Percentiles rank a stretch among this genome's conserved stretches.
Conservation (phyloP, 495 filamentous ascomycete species). For the Tuber brumale region DNA sequence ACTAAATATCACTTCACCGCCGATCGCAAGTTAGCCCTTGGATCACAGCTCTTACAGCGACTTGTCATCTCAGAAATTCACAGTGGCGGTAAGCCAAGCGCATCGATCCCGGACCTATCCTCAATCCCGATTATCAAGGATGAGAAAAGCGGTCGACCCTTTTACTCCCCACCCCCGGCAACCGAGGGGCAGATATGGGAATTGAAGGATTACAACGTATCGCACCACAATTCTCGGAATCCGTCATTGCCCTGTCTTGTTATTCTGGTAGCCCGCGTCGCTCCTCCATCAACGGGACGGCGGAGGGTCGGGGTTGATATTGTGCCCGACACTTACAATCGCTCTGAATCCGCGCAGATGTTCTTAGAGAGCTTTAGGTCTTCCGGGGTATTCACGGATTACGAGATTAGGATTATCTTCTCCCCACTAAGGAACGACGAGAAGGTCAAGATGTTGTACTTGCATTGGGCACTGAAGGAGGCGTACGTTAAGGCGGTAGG, state of each 20-base stretch:
- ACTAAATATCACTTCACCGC: conserved; percentile 36
- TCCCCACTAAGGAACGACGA: conserved; percentile 10
- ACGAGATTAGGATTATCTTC: conserved; percentile 24
- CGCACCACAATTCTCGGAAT: conserved; percentile 33
- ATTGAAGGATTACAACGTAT: conserved; percentile 37
- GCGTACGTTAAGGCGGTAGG: conserved; percentile 42
- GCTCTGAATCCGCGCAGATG: conserved; percentile 7
- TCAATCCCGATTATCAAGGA: conserved; percentile 27
- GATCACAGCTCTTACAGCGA: conserved; percentile 40
- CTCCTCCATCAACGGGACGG: neutral
- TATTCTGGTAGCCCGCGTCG: conserved; percentile 20
- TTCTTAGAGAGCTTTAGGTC: conserved; percentile 34
- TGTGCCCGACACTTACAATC: conserved; percentile 31
- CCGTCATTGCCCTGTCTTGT: conserved; percentile 20
- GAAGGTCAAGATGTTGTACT: conserved; percentile 29
- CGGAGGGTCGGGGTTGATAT: conserved; percentile 37
- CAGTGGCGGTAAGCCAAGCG: conserved; percentile 16
- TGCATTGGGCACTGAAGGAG: conserved; percentile 41
- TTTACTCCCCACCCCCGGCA: conserved; percentile 13
- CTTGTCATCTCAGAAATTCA: conserved; percentile 23
- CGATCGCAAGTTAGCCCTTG: conserved; percentile 35
- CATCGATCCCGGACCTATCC: conserved; percentile 18
- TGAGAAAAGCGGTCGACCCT: conserved; percentile 30
- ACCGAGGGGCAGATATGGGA: conserved; percentile 12
- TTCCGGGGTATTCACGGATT: conserved; percentile 29